Base-by-base conservation (phyloP, 2,329 filamentous ascomycete species). In the Drechslerella coelobrocha region DNA sequence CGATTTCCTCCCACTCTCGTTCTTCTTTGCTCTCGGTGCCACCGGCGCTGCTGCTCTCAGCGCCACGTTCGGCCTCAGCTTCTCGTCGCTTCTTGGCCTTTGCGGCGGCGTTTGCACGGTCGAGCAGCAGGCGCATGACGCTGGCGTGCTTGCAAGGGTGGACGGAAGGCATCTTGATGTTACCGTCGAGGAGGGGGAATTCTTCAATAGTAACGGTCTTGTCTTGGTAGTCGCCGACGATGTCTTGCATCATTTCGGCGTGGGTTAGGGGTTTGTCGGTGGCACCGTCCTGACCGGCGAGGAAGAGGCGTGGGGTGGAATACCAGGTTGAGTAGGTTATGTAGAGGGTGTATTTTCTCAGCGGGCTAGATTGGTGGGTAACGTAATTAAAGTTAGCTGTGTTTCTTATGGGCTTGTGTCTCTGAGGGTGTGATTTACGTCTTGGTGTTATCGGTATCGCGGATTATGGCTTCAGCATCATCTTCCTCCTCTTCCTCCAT, bases 401-500 rank as follows among this genome's bases (percentile, higher is more conserved):
- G 61, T 73, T 39, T 74, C 73, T 72, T 75, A 72, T 27, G 53
- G 41, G 60, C 63, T 39, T 29, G 12, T 41, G n/a, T n/a, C n/a
- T n/a, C n/a, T n/a, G n/a, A n/a, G n/a, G n/a, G n/a, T n/a, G n/a
- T n/a, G n/a, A n/a, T n/a, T n/a, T 80, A 80, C 8, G 71, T 60
- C 48, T 74, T 74, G 24, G 68, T 68, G 19, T 69, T 52, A 29
- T 74, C 69, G 5, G 60, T 73, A 75, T 96, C 92, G 10, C 89
- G 85, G 76, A 97, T 97, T 78, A 99, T 97, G 47, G 94, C 94
- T 80, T 97, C 92, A 72, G 95, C 92, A 68, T 90, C 88, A 74
- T 97, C 89, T 72, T 91, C 93, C 63, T 97, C 93, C 73, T 97
- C 94, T 78, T 97, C n/a, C n/a, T n/a, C 94, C 92, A 97, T 97